Percentiles rank a stretch among this genome's conserved stretches.
phyloP scores from a whole-genome alignment of 2,329 filamentous ascomycete genomes.

The Teratosphaeria zuluensis region DNA sequence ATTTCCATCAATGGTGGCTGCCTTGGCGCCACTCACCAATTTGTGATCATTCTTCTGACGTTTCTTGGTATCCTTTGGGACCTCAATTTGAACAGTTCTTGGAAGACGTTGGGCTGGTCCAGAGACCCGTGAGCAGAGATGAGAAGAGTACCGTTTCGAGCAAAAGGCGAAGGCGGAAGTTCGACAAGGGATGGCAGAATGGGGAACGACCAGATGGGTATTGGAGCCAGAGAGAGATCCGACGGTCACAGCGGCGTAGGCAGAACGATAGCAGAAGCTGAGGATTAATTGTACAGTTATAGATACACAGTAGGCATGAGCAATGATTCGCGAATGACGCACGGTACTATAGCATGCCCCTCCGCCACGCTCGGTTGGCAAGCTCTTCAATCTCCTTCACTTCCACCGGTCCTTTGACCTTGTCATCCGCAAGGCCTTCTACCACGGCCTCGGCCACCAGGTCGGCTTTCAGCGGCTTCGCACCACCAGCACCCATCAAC shows the following conservation, averaged over 20 bases:
- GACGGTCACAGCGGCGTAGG: constrained; percentile 7
- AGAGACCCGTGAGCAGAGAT: constrained; percentile 2
- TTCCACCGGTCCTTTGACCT: constrained; percentile 65
- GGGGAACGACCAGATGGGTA: constrained; percentile 26
- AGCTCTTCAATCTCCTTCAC: constrained; percentile 70
- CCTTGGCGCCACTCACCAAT: constrained; percentile 69
- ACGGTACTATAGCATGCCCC: constrained; percentile 63
- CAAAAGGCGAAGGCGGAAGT: constrained; percentile 9
- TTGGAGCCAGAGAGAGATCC: constrained; percentile 20
- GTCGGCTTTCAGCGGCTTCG: constrained; percentile 82
- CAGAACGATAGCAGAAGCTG: not conserved
- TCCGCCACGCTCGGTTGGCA: constrained; percentile 76
- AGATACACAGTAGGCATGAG: not conserved
- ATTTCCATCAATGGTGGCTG: constrained; percentile 65
- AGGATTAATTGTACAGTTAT: not conserved
- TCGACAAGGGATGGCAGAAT: constrained; percentile 25
- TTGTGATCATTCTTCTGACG: constrained; percentile 43
- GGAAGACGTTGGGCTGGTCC: constrained; percentile 20
- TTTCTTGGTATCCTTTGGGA: constrained; percentile 26
- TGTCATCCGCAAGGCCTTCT: constrained; percentile 69
- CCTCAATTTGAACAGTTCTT: constrained; percentile 25
- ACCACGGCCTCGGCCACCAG: constrained; percentile 81
- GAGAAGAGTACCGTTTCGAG: constrained; percentile 1
- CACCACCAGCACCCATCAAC: constrained; percentile 71
- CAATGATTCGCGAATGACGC: not conserved